phyloP scores from a whole-genome alignment of 495 filamentous ascomycete species.

The Clohesyomyces aquaticus region DNA sequence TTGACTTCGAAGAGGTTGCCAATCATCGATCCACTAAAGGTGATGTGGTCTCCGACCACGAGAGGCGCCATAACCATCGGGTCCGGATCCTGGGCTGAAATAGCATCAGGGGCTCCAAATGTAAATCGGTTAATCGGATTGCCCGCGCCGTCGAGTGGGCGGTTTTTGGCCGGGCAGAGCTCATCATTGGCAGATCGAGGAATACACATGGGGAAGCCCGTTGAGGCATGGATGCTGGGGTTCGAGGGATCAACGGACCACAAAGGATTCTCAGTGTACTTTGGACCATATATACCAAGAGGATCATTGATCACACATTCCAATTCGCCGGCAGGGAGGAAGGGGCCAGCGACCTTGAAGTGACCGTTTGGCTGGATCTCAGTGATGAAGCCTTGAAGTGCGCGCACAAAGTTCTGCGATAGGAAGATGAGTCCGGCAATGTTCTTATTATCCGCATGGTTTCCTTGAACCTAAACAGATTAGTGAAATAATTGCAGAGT shows the following conservation, averaged over 20 bases:
- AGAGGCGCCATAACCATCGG: constrained; percentile 14
- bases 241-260: constrained; percentile 10
- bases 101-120: constrained; percentile 7
- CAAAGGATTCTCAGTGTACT: constrained; percentile 15
- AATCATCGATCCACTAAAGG: constrained; percentile 4
- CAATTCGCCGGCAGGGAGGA: constrained; percentile 4
- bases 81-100: constrained; percentile 5
- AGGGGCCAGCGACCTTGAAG: constrained; percentile 9
- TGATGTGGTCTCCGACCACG: constrained; percentile 12
- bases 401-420: not conserved
- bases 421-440: constrained; percentile 11
- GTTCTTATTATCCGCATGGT: not conserved
- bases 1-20: constrained; percentile 5
- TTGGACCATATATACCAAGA: constrained; percentile 8
- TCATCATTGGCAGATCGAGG: constrained; percentile 12
- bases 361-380: constrained; percentile 7
- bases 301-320: constrained; percentile 14
- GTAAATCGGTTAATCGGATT: constrained; percentile 3
- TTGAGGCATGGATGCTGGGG: constrained; percentile 4
- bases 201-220: constrained; percentile 17
- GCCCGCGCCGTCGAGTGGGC: not conserved
- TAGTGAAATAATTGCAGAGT: not conserved
- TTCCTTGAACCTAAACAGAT: constrained; percentile 1
- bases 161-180: constrained; percentile 8
- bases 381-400: constrained; percentile 13